Evolutionary conservation across 1,139 yeast species (phyloP).

Genomic region (Groenewaldozyma auringiensis): DNA sequence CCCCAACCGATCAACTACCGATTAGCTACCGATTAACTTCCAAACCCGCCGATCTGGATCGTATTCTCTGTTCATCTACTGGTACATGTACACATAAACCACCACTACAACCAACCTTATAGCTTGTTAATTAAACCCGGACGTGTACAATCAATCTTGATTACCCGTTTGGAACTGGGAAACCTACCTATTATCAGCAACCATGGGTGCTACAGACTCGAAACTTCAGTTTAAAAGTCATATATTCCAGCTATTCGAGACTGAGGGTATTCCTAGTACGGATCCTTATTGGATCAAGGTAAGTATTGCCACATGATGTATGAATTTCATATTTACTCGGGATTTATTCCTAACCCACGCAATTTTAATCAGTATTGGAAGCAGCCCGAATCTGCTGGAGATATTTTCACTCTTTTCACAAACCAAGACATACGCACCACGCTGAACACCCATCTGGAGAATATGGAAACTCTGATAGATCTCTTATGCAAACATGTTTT

Average conservation of each 20-base stretch:
- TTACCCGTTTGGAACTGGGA: no score
- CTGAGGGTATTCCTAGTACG: constrained; percentile 35
- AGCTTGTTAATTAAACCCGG: no score
- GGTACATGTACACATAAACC: no score
- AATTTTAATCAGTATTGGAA: constrained; percentile 35
- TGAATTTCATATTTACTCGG: no score
- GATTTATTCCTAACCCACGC: neutral
- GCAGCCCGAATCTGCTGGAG: constrained; percentile 41
- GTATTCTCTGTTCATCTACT: no score
- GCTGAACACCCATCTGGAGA: constrained; percentile 49
- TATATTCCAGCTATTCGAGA: constrained; percentile 56
- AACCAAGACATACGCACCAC: constrained; percentile 52
- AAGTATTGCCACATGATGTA: constrained; percentile 14
- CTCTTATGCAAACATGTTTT: constrained; percentile 35
- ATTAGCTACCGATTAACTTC: no score
- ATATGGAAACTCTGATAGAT: constrained; percentile 48
- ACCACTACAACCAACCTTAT: no score
- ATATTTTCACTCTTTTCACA: constrained; percentile 50
- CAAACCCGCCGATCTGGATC: no score
- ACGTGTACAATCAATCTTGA: no score
- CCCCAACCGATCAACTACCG: no score
- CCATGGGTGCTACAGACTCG: constrained; percentile 70
- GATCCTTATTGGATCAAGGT: constrained; percentile 49
- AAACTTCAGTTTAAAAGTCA: constrained; percentile 53
- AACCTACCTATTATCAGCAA: no score